Conservation (phyloP, 2,329 filamentous ascomycete genomes). For the Shiraia bambusicola region DNA sequence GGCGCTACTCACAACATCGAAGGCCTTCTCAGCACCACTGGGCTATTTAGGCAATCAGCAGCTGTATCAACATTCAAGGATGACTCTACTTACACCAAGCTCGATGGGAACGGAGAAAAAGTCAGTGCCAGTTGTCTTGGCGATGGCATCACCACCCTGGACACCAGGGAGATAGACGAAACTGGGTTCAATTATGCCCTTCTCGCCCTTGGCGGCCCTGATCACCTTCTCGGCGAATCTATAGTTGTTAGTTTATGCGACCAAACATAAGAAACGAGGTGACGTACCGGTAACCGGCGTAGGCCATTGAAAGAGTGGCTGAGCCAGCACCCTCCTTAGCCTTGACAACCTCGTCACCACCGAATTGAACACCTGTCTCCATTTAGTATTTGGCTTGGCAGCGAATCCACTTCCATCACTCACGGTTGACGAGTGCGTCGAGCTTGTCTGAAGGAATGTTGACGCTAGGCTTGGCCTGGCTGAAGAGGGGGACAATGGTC, state of each 20-base stretch:
- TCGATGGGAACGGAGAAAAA: slow-evolving; percentile 97
- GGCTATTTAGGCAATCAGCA: slow-evolving; percentile 53
- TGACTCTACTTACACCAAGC: slow-evolving; percentile 73
- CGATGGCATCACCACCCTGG: slow-evolving; percentile 80
- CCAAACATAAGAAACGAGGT: not conserved
- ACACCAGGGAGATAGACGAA: slow-evolving; percentile 94
- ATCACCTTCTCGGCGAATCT: slow-evolving; percentile 95
- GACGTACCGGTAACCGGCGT: slow-evolving; percentile 83
- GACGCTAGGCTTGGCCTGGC: slow-evolving; percentile 78
- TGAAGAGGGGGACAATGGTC: slow-evolving; percentile 97
- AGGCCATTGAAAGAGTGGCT: slow-evolving; percentile 92
- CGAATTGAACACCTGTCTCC: slow-evolving; percentile 76
- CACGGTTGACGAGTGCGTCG: slow-evolving; percentile 82
- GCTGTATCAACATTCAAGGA: not conserved
- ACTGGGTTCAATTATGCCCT: slow-evolving; percentile 90
- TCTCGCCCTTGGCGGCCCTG: slow-evolving; percentile 83
- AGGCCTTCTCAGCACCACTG: slow-evolving; percentile 81
- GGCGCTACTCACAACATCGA: slow-evolving; percentile 74
- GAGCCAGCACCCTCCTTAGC: slow-evolving; percentile 91
- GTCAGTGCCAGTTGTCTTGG: slow-evolving; percentile 77
- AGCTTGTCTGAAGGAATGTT: slow-evolving; percentile 87
- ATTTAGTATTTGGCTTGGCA: slow-evolving; percentile 1
- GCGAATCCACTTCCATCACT: slow-evolving; percentile 30
- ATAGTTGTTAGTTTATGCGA: slow-evolving; percentile 11
- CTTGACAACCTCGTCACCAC: slow-evolving; percentile 95